Base-by-base conservation (phyloP, 2,329 filamentous ascomycete species). In the Fusarium albidum region DNA sequence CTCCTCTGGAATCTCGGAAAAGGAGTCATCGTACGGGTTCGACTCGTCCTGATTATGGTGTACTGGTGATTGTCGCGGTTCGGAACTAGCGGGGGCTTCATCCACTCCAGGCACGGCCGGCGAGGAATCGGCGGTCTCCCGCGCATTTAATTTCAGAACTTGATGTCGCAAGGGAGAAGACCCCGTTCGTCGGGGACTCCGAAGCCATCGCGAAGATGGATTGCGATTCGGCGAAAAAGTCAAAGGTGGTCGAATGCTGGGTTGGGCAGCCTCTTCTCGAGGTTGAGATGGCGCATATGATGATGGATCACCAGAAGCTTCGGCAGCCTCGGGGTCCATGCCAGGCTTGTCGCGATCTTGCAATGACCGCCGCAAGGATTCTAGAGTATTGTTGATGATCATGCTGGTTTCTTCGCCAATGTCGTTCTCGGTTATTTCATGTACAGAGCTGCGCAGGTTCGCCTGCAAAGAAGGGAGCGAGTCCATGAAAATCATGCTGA, bases 401-500 rank as follows among this genome's bases (percentile, higher is more conserved):
- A 80, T 67, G 47, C 78, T 84, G 1, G 83, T 85, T 27, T 79
- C 78, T 14, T 85, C 82, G 5, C 82, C 83, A 57, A 84, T 74
- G 26, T 83, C 79, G 9, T 76, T 72, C 4, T 74, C 68, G 2
- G 67, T 61, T 3, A 71, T 69, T 4, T 70, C 67, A 18, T 71
- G 68, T 9, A 69, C 61, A 14, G 69, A 70, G 51, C 67, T 70
- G 34, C 68, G 68, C 49, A 76, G 70, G 29, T 74, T 75, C 2
- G 71, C 75, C 29, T 78, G 77, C 48, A 84, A 72, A 0, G 81
- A 82, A 3, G 79, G 80, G 14, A 85, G 71, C 3, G 81, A 82
- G 38, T 82, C 77, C 54, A 83, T 76, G 27, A 81, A 81, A 49
- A 85, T 85, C 81, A 84, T 84, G 65, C 82, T 85, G 56, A 85